Evolutionary conservation across 148 eudicot genomes (phyloP), one percentile per base, ranked within the genome.

Genomic region (Drosera capensis): DNA sequence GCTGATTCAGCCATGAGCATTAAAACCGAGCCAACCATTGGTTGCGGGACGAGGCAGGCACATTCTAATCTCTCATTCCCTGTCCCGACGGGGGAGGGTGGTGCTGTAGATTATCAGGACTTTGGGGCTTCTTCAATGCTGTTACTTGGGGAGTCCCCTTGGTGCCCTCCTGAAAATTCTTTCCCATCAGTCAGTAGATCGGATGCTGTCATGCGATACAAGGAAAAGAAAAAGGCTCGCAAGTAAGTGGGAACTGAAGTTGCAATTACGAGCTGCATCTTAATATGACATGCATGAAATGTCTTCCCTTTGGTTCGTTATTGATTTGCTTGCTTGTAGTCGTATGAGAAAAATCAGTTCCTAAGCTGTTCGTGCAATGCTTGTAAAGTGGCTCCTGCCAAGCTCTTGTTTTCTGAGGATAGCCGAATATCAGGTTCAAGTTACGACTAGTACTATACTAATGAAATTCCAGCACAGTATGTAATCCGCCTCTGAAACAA

Each of bases 21-120:
- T 36, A 67, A 72, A 66, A 72, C 82, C 25, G 79, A 79, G 35
- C 76, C 95, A 50, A 78, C 60, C 60, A 44, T 67, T 50, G 57
- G 64, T 46, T 56, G 56, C 43, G 66, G 45, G 25, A 46, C 80
- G 23, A 69, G 64, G 61, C 93, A 67, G 68, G 73, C 74, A 43
- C 70, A 65, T 45, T 63, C 84, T 19, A 63, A 59, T 57, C 49
- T 77, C 52, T 82, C 96, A 14, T 80, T 74, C 63, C 78, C 93
- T 45, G 81, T 75, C 46, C 55, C 76, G 45, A 72, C 80, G 1
- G 81, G 79, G 28, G 97, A 88, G 44, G 73, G 78, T 52, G 70
- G 65, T 40, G 74, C 71, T 36, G 86, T 80, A 34, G 95, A 90
- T 55, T 73, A 75, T 71, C 94, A 83, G 62, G 97, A 88, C 52